Base-by-base conservation (phyloP, 768 basidiomycete genomes). In the Clathrus columnatus region DNA sequence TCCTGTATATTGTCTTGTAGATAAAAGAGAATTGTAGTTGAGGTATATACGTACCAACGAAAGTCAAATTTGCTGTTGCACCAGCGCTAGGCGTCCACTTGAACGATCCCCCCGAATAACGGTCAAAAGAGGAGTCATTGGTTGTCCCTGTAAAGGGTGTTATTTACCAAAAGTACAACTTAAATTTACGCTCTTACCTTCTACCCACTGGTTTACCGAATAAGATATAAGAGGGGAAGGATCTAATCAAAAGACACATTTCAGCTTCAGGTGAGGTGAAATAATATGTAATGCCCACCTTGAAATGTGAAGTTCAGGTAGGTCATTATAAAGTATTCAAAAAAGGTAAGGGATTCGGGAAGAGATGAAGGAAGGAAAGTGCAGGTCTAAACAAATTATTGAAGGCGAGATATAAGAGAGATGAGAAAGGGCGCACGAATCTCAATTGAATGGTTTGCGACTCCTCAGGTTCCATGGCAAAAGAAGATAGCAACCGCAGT, bases 281-380 rank as follows among this genome's bases (percentile, higher is more conserved):
- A 26, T 8, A 7, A 20, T 16, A 44, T 6, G 41, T 42, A 11
- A 14, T 14, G 14, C 2, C 20, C 18, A 55, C 54, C 54, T 55
- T 55, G 14, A 46, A 55, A 29, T 0, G 54, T 55, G n/a, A 55
- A 55, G 21, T 55, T 55, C 18, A 55, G 44, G n/a, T 26, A 24
- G 4, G 51, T 41, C 51, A 53, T 53, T 10, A 20, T 24, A 20
- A 24, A 28, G 20, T 10, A 18, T 4, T 11, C 11, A 18, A 11
- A 3, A 18, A 28, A 47, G 14, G 11, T 11, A 36, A 8, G 36
- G 36, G n/a, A 36, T 36, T n/a, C n/a, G 36, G 2, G 30, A 14
- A 6, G 30, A 32, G 30, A 32, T 32, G 6, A 6, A 6, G 14
- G 30, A 32, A 32, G 30, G 6, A 14, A 32, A 32, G 14, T 14